phyloP scores from a whole-genome alignment of 176 grass and related monocot genomes.

The Themeda triandra region DNA sequence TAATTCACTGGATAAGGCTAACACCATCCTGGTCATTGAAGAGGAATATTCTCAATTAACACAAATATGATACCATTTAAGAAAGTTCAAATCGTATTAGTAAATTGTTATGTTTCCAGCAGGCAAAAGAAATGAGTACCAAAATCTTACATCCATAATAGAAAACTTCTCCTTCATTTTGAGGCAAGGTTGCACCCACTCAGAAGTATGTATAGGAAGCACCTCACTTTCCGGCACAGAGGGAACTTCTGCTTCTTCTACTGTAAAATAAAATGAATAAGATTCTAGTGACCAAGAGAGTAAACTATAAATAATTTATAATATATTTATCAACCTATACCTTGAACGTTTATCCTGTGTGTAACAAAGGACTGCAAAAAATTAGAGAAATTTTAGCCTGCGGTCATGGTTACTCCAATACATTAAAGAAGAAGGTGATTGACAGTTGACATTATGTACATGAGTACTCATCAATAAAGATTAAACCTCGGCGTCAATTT shows the following conservation, averaged over 20 bases:
- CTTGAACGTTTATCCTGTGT: conserved; percentile 68
- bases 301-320: background rate
- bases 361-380: conserved; percentile 87
- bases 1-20: conserved; percentile 38
- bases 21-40: conserved; percentile 45
- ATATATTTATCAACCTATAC: conserved; percentile 49
- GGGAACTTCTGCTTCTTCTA: conserved; percentile 42
- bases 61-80: conserved; percentile 8
- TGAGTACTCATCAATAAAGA: conserved; percentile 4
- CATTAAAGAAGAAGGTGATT: background rate
- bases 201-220: conserved; percentile 42
- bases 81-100: background rate
- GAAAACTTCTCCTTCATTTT: conserved; percentile 68
- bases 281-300: background rate
- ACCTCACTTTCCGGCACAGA: conserved; percentile 19
- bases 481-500: conserved; percentile 2
- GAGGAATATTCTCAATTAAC: conserved; percentile 27
- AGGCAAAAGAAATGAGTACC: background rate
- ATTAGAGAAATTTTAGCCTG: conserved; percentile 9
- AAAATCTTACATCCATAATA: conserved; percentile 60
- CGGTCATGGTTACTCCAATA: background rate
- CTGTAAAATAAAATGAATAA: conserved; percentile 19
- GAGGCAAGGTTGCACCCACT: conserved; percentile 72
- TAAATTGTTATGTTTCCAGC: background rate
- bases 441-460: background rate